Conservation (phyloP, 371 early-diverging fungal genomes). For the Chytridium lagenaria region DNA sequence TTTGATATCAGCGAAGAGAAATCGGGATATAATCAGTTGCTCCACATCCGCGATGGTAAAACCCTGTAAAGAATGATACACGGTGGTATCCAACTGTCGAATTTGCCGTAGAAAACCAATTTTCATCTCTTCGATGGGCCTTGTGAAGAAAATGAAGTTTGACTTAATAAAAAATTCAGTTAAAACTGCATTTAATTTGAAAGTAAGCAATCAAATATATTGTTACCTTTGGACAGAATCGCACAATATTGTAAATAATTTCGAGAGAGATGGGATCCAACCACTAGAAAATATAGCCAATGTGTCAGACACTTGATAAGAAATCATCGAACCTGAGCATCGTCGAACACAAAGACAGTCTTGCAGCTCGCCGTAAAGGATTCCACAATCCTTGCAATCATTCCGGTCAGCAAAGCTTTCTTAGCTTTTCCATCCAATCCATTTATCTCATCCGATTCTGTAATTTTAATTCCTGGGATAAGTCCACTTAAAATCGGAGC, state of each 20-base stretch:
- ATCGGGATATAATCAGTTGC: not conserved
- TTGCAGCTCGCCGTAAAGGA: conserved; percentile 23
- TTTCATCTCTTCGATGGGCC: conserved; percentile 5
- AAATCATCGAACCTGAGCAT: conserved; percentile 24
- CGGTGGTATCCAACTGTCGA: not conserved
- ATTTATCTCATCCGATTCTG: conserved; percentile 6
- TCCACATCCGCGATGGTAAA: conserved; percentile 11
- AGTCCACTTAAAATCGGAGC: conserved; percentile 17
- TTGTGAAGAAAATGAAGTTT: conserved; percentile 16
- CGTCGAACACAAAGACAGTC: conserved; percentile 35
- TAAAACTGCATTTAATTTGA: no score
- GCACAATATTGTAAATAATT: not conserved
- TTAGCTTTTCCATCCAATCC: conserved; percentile 22
- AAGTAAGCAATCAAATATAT: not conserved
- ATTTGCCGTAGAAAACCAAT: not conserved
- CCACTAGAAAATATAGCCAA: conserved; percentile 9
- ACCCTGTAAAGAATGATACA: not conserved
- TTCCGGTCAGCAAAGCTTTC: conserved; percentile 6
- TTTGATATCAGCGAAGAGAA: not conserved
- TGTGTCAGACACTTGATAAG: not conserved
- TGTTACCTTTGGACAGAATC: conserved; percentile 4
- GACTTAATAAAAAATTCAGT: not conserved
- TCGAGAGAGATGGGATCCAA: conserved; percentile 11
- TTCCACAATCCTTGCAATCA: conserved; percentile 28
- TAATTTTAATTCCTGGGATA: conserved; percentile 24